Conservation (phyloP, 2,329 filamentous ascomycete genomes). For the Aspergillus terreus region DNA sequence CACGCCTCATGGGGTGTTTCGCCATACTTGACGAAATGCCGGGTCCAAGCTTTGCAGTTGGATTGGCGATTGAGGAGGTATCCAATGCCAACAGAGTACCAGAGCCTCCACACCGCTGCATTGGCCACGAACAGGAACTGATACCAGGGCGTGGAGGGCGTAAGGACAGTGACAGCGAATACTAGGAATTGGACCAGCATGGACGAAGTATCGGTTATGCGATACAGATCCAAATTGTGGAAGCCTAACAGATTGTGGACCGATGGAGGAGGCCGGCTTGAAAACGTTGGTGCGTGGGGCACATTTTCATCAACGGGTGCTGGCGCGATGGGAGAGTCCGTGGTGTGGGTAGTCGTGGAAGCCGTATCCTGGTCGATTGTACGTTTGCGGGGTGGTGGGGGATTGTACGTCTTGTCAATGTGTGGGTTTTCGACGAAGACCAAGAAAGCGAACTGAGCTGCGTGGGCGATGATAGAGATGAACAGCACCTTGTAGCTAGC, state of each 20-base stretch:
- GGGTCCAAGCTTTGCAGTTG: conserved; percentile 87
- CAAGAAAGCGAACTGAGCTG: conserved; percentile 90
- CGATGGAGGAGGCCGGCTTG: conserved; percentile 55
- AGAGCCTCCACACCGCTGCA: conserved; percentile 78
- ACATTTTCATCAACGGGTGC: conserved; percentile 31
- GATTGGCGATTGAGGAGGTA: conserved; percentile 82
- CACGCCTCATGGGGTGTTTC: conserved; percentile 88
- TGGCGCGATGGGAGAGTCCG: conserved; percentile 30
- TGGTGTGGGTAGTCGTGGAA: conserved; percentile 25
- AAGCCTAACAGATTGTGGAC: conserved; percentile 82
- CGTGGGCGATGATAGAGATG: conserved; percentile 92
- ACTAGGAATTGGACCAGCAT: conserved; percentile 74
- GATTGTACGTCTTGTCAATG: conserved; percentile 96
- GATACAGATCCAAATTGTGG: conserved; percentile 80
- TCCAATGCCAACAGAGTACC: conserved; percentile 87
- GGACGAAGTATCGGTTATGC: conserved; percentile 78
- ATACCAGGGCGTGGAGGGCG: conserved; percentile 71
- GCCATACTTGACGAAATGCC: conserved; percentile 95
- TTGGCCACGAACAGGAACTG: conserved; percentile 77
- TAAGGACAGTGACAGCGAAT: conserved; percentile 67
- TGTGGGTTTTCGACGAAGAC: conserved; percentile 92
- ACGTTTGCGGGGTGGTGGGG: conserved; percentile 68
- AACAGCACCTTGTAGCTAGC: conserved; percentile 96
- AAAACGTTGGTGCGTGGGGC: conserved; percentile 40
- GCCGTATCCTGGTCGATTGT: conserved; percentile 27